A percentile compares a stretch with the other conserved stretches of the same genome.
Evolutionary conservation across 108 stramenopile species (phyloP).

Genomic region (Chaetoceros muelleri): DNA sequence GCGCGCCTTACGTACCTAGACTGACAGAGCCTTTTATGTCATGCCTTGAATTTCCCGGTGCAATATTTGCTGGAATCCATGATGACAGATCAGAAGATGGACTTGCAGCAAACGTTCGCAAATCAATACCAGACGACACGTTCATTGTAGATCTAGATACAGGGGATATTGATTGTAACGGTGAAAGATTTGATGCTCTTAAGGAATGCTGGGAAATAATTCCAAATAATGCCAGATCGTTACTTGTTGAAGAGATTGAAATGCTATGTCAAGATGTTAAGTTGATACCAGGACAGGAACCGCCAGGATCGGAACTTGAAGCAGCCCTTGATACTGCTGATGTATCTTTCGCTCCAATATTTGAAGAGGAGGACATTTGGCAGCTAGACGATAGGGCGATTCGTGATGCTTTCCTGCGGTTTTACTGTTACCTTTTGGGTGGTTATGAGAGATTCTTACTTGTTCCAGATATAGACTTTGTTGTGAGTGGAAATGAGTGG

Average conservation of each 20-base stretch:
- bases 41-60: slow-evolving; percentile 76
- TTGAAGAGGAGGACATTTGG: slow-evolving; percentile 21
- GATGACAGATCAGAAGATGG: slow-evolving; percentile 53
- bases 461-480: slow-evolving; percentile 78
- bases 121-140: slow-evolving; percentile 67
- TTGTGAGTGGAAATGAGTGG: slow-evolving; percentile 78
- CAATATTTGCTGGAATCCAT: slow-evolving; percentile 80
- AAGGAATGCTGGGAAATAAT: slow-evolving; percentile 66
- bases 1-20: slow-evolving; percentile 78
- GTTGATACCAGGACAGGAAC: slow-evolving; percentile 75
- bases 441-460: slow-evolving; percentile 78
- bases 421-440: slow-evolving; percentile 64
- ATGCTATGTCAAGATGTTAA: slow-evolving; percentile 68
- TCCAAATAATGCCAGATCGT: slow-evolving; percentile 47
- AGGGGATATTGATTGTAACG: slow-evolving; percentile 62
- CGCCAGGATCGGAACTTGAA: slow-evolving; percentile 57
- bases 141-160: slow-evolving; percentile 71
- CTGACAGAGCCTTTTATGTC: slow-evolving; percentile 77
- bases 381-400: slow-evolving; percentile 75
- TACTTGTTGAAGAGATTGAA: slow-evolving; percentile 68
- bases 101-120: slow-evolving; percentile 50
- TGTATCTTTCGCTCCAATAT: slow-evolving; percentile 6
- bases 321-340: slow-evolving; percentile 32
- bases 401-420: slow-evolving; percentile 73
- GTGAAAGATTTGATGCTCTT: slow-evolving; percentile 47